Evolutionary conservation across 257 asterid genomes (phyloP), one percentile per base, ranked within the genome.

Genomic region (Euphrasia confusa): DNA sequence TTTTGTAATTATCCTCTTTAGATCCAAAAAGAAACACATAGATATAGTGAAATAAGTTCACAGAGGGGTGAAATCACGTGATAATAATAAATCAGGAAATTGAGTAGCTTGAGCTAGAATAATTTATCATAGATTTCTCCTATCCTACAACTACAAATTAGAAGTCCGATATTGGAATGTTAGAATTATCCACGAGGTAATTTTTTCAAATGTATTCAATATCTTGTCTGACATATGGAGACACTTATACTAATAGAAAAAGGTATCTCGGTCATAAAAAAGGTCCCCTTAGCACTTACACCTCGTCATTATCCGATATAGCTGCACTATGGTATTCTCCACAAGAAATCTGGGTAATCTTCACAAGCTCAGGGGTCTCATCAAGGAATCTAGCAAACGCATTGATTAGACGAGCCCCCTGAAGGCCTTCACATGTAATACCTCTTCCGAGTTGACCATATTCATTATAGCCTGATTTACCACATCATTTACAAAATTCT

Each of bases 381-480:
- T 89, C 94, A 32, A 89, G 97, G 80, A 83, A 85, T 77, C 81
- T 87, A 71, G 99, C 94, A 69, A 79, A 93, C 35, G 84, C 88
- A 61, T 78, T 79, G 65, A 93, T 89, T 58, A 85, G 58, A 64
- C 72, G 85, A 80, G 97, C 92, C 94, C 86, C 85, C 79, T 93
- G 97, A 77, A 89, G 95, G 45, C 99, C 99, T 81, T 85, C 99
- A 67, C 82, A 72, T 62, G 97, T 89, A 80, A 83, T 65, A 75
- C 99, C 99, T 90, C 99, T 83, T 70, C 99, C 96, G 75, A 93
- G 95, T 88, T 93, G 97, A 68, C 96, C 97, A 80, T 64, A 87
- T 74, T 89, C 99, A 83, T 89, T 93, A 78, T 93, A 89, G 79
- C 99, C 99, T 92, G 96, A 78, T 84, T 80, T 80, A 74, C 74